A percentile compares a stretch with the other conserved stretches of the same genome.
These are phyloP conservation scores for Blastobotrys serpentis DNA, from an alignment of 1,139 yeast species.

Conservation along the genomic window DNA sequence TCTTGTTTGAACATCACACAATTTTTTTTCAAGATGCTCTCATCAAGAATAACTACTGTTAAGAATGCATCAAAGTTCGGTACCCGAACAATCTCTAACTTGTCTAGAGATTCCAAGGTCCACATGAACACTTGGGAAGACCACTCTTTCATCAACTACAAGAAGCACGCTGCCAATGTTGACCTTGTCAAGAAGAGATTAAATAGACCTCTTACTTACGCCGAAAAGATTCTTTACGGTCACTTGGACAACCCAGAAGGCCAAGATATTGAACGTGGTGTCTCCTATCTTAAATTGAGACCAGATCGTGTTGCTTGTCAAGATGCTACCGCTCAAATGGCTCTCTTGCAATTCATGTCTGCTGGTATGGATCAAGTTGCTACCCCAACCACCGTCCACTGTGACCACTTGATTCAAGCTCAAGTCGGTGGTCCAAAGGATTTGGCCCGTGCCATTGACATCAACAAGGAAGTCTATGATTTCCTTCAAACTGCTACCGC, in stretches of 20 bases:
- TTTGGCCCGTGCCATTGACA: constrained; percentile 86
- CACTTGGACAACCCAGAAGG: constrained; percentile 95
- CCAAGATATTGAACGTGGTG: constrained; percentile 95
- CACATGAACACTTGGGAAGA: constrained; percentile 87
- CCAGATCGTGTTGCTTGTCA: constrained; percentile 99
- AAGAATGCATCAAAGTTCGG: constrained; percentile 1
- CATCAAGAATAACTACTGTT: neutral
- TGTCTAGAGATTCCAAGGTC: constrained; percentile 90
- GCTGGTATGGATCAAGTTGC: constrained; percentile 94
- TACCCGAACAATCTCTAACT: constrained; percentile 44
- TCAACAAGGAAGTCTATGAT: constrained; percentile 96
- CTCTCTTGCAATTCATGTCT: constrained; percentile 96
- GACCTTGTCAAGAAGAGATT: constrained; percentile 84
- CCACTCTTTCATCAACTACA: constrained; percentile 61
- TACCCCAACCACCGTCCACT: constrained; percentile 96
- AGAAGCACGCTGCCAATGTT: constrained; percentile 63
- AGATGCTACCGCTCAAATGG: constrained; percentile 99
- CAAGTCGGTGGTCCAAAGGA: constrained; percentile 92
- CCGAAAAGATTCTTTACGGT: constrained; percentile 94
- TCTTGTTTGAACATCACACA: neutral
- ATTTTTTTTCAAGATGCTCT: neutral
- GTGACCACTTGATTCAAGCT: constrained; percentile 99
- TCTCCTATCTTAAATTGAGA: constrained; percentile 91
- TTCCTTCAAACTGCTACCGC: constrained; percentile 93
- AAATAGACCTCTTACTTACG: constrained; percentile 92